Conservation (phyloP, 306 rosid genomes). For the Trifolium repens region DNA sequence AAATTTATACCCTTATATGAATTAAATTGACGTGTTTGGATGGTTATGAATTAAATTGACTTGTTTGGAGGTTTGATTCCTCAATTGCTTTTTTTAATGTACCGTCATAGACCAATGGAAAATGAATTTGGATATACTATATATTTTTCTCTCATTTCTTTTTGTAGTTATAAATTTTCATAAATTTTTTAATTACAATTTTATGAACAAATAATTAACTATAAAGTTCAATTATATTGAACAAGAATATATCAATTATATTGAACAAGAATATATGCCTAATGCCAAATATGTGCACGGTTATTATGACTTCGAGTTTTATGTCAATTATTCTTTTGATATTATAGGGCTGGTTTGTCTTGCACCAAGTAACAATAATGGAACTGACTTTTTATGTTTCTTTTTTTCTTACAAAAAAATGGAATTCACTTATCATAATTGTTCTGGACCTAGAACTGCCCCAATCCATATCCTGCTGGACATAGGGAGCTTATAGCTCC, state of each 20-base stretch:
- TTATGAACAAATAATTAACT: background rate
- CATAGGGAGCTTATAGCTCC: no score
- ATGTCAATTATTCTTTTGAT: conserved; percentile 17
- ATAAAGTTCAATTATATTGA: background rate
- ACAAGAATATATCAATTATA: background rate
- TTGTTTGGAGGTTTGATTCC: conserved; percentile 28
- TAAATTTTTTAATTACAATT: background rate
- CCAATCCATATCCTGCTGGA: no score
- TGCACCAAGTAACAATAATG: background rate
- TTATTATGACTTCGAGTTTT: conserved; percentile 18
- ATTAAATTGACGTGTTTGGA: background rate
- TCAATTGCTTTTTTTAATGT: background rate
- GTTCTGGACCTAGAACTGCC: no score
- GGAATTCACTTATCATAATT: no score
- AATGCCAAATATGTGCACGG: conserved; percentile 33
- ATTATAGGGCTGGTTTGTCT: conserved; percentile 13
- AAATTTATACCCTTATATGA: background rate
- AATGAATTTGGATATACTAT: background rate
- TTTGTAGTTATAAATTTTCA: background rate
- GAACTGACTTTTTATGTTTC: no score
- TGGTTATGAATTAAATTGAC: background rate
- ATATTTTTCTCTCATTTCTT: background rate
- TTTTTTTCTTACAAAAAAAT: no score
- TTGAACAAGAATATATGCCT: conserved; percentile 13
- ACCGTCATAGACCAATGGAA: background rate